Evolutionary conservation across 441 rosid genomes (phyloP).

Genomic region (Pelargonium australe): DNA sequence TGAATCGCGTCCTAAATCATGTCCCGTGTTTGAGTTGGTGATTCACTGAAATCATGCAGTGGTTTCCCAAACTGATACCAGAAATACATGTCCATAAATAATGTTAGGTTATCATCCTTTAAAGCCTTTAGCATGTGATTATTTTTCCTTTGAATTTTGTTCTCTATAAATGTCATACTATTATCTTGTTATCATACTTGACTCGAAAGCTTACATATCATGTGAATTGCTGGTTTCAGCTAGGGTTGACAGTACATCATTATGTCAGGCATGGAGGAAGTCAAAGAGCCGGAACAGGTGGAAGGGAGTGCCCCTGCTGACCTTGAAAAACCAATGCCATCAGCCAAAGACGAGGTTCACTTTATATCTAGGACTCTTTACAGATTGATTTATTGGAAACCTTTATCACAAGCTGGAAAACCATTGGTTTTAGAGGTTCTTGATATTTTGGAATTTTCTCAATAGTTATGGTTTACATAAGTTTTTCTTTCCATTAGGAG

Average conservation of each 20-base stretch:
- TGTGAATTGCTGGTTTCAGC: not conserved
- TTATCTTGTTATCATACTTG: not conserved
- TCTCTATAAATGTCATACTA: not conserved
- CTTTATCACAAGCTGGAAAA: conserved; percentile 1
- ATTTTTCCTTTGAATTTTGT: not conserved
- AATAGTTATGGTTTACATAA: conserved; percentile 6
- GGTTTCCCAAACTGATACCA: too few relatives aligned
- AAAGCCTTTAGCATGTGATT: not conserved
- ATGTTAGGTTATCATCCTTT: not conserved
- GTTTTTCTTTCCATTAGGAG: conserved; percentile 39
- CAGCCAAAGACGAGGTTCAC: conserved; percentile 63
- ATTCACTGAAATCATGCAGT: too few relatives aligned
- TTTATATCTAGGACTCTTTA: conserved; percentile 4
- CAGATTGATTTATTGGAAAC: not conserved
- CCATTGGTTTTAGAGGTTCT: conserved; percentile 4
- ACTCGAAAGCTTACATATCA: not conserved
- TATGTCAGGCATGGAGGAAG: conserved; percentile 58
- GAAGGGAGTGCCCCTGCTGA: conserved; percentile 38
- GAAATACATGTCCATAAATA: too few relatives aligned
- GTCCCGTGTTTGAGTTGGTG: too few relatives aligned
- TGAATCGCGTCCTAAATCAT: too few relatives aligned
- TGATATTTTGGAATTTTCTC: not conserved
- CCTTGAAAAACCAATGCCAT: conserved; percentile 38
- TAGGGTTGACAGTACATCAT: conserved; percentile 1
- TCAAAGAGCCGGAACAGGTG: conserved; percentile 40